These are phyloP conservation scores for Flaveria brownii DNA, from an alignment of 129 eudicot genomes.

Conservation along the genomic window DNA sequence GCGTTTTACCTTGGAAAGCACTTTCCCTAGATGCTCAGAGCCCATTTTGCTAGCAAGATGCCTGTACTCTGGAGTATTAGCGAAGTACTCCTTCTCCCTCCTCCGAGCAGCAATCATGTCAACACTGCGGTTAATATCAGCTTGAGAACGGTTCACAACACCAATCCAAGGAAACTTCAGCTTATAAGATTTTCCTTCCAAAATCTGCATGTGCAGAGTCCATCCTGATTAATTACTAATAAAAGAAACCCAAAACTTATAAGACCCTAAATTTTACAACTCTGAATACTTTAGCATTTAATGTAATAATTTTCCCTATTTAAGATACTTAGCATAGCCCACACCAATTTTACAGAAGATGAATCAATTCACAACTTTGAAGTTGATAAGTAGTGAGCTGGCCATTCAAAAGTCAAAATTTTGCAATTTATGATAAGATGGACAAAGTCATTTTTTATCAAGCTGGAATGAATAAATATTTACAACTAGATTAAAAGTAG, in stretches of 20 bases:
- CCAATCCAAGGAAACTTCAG: conserved; percentile 98
- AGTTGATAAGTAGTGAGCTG: too few species aligned
- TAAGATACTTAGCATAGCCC: too few species aligned
- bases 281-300: background rate
- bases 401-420: background rate
- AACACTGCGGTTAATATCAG: conserved; percentile 80
- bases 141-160: conserved; percentile 94
- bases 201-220: conserved; percentile 42
- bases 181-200: conserved; percentile 88
- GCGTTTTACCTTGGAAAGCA: conserved; percentile 66
- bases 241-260: background rate
- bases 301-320: background rate
- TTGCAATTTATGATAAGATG: background rate
- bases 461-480: background rate
- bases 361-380: too few species aligned
- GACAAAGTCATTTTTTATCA: background rate
- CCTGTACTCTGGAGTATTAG: conserved; percentile 73
- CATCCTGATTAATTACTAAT: background rate
- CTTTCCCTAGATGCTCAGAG: conserved; percentile 90
- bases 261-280: background rate
- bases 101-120: conserved; percentile 98
- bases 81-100: conserved; percentile 77
- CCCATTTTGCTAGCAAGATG: conserved; percentile 92
- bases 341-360: too few species aligned
- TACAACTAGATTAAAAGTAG: background rate